These are phyloP conservation scores for Fibroporia radiculosa DNA, from an alignment of 768 basidiomycete genomes.

Conservation along the genomic window DNA sequence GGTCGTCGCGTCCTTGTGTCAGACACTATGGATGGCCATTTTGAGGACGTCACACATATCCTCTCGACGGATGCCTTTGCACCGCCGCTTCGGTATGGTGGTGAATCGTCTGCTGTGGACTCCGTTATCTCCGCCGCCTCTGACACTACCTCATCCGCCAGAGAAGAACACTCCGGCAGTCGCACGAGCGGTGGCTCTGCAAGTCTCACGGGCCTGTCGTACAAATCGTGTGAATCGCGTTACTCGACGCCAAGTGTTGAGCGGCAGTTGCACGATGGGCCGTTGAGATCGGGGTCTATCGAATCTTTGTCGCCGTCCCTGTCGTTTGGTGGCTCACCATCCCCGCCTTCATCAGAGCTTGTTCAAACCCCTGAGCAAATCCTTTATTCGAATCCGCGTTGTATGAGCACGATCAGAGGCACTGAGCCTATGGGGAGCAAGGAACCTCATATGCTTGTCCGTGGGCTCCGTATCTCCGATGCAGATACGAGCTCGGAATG, in stretches of 20 bases:
- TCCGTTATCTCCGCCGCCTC: neutral
- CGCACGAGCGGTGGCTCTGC: conserved; percentile 17
- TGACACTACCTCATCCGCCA: neutral
- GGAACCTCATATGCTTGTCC: conserved; percentile 1
- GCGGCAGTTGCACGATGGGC: neutral
- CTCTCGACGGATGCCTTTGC: conserved; percentile 14
- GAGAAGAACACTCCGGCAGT: neutral
- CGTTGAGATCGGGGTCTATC: conserved; percentile 1
- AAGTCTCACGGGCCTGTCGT: conserved; percentile 20
- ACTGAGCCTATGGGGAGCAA: neutral
- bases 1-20: conserved; percentile 7
- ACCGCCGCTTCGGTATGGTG: neutral
- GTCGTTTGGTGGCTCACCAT: neutral
- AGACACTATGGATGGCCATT: conserved; percentile 9
- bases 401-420: neutral
- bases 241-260: conserved; percentile 17
- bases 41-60: conserved; percentile 22
- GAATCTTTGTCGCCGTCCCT: conserved; percentile 6
- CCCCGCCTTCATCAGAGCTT: neutral
- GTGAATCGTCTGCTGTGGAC: neutral
- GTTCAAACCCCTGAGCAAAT: neutral
- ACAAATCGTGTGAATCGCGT: conserved; percentile 21
- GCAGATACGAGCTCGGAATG: conserved; percentile 10
- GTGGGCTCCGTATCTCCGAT: conserved; percentile 1
- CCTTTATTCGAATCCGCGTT: neutral